phyloP scores from a whole-genome alignment of 208 protist species.

The Crithidia brevicula region DNA sequence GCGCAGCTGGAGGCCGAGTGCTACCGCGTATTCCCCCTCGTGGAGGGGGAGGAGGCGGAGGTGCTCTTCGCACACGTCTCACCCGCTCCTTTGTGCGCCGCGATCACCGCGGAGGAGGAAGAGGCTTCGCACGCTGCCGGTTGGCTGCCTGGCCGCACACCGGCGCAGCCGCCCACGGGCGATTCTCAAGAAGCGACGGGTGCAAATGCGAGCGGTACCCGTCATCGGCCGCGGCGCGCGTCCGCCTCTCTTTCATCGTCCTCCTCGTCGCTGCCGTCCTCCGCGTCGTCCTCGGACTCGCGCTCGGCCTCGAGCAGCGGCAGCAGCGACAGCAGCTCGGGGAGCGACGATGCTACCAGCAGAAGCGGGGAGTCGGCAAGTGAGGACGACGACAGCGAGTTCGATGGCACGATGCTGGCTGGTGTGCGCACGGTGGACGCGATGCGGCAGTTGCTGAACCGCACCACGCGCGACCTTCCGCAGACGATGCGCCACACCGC shows the following conservation, averaged over 20 bases:
- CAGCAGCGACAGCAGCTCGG: not conserved
- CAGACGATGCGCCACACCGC: not conserved
- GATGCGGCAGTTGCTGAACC: constrained; percentile 15
- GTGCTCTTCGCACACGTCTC: constrained; percentile 27
- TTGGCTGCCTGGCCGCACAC: not conserved
- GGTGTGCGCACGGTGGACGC: constrained; percentile 10
- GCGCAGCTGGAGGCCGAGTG: constrained; percentile 69
- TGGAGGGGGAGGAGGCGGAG: constrained; percentile 29
- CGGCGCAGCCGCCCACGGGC: not conserved
- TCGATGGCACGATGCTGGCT: not conserved
- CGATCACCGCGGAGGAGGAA: constrained; percentile 16
- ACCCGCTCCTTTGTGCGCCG: constrained; percentile 15
- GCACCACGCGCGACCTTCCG: constrained; percentile 1
- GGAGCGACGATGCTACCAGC: not conserved
- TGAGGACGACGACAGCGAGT: not conserved
- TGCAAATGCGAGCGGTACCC: not conserved
- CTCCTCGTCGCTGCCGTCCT: not conserved
- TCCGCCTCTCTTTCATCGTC: not conserved
- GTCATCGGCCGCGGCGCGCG: no score
- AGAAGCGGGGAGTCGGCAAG: no score
- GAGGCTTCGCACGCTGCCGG: not conserved
- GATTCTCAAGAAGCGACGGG: not conserved
- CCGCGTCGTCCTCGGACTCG: not conserved
- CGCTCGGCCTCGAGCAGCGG: not conserved
- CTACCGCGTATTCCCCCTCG: constrained; percentile 76